phyloP scores from a whole-genome alignment of 257 asterid genomes.

The Misopates orontium region DNA sequence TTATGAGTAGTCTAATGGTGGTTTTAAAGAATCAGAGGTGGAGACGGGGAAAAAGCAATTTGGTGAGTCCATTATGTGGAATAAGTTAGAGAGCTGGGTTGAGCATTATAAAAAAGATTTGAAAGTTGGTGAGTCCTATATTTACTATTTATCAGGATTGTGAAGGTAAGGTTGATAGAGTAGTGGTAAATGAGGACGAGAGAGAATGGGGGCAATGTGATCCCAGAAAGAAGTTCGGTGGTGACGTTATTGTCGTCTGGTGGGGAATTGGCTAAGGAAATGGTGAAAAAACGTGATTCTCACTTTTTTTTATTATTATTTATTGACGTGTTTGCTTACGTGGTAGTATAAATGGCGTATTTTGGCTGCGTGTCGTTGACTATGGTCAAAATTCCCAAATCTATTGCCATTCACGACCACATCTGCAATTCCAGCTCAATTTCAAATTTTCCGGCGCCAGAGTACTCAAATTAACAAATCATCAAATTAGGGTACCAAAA shows the following conservation, averaged over 20 bases:
- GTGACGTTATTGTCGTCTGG: slow-evolving; percentile 52
- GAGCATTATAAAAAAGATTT: slow-evolving; percentile 71
- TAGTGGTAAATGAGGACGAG: slow-evolving; percentile 80
- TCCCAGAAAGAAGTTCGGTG: slow-evolving; percentile 62
- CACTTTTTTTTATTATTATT: too few relatives aligned
- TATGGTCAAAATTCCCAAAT: too few relatives aligned
- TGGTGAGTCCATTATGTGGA: slow-evolving; percentile 62
- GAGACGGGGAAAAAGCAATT: slow-evolving; percentile 38
- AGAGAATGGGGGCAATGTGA: slow-evolving; percentile 60
- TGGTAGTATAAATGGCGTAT: too few relatives aligned
- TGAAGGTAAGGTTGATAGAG: slow-evolving; percentile 67
- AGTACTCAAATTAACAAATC: too few relatives aligned
- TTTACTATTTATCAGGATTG: slow-evolving; percentile 64
- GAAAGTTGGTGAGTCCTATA: slow-evolving; percentile 85
- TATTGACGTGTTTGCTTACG: too few relatives aligned
- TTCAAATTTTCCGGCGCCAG: too few relatives aligned
- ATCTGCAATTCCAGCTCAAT: too few relatives aligned
- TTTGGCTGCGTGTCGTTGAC: too few relatives aligned
- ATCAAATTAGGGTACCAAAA: too few relatives aligned
- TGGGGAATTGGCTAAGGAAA: slow-evolving; percentile 40
- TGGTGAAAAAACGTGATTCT: too few relatives aligned
- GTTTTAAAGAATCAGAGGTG: slow-evolving; percentile 27
- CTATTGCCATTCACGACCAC: too few relatives aligned
- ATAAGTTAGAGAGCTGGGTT: slow-evolving; percentile 77
- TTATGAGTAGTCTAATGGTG: slow-evolving; percentile 29